Evolutionary conservation across 768 basidiomycete species (phyloP).

Genomic region (Mycena pura): DNA sequence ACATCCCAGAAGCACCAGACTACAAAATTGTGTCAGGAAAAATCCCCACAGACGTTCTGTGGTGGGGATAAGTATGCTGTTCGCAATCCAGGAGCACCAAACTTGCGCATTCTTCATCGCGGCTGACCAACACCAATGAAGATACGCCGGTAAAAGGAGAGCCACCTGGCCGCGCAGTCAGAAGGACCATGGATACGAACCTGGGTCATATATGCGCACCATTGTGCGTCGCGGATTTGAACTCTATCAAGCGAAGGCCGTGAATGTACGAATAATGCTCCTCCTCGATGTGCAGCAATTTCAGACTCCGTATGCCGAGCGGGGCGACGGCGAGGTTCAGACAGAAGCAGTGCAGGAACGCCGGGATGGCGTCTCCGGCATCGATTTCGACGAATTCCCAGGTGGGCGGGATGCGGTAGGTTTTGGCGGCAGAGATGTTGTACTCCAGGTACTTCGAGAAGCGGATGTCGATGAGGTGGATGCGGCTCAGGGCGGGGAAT

Average conservation of each 20-base stretch:
- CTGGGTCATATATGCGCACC: too few species aligned
- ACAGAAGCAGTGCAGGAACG: slow-evolving; percentile 6
- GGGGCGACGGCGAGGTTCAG: background rate
- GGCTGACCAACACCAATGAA: too few species aligned
- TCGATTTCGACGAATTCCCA: slow-evolving; percentile 15
- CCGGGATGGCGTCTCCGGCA: slow-evolving; percentile 11
- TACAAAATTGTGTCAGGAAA: too few species aligned
- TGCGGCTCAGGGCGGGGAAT: background rate
- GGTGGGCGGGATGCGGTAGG: background rate
- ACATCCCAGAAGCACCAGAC: too few species aligned
- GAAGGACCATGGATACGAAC: too few species aligned
- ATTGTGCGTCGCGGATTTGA: background rate
- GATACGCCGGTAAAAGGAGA: too few species aligned
- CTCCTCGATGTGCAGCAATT: background rate
- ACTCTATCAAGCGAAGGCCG: background rate
- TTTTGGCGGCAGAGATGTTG: slow-evolving; percentile 13
- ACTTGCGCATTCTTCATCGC: too few species aligned
- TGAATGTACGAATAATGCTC: background rate
- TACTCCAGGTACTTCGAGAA: slow-evolving; percentile 18
- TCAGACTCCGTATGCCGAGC: background rate
- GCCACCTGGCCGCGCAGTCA: too few species aligned
- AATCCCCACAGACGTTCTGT: too few species aligned
- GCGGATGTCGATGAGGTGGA: slow-evolving; percentile 2
- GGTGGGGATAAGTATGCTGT: too few species aligned
- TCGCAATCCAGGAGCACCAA: too few species aligned